Percentiles rank a stretch among this genome's conserved stretches.
Conservation (phyloP, 345 rosid genomes). For the Syzygium aqueum region DNA sequence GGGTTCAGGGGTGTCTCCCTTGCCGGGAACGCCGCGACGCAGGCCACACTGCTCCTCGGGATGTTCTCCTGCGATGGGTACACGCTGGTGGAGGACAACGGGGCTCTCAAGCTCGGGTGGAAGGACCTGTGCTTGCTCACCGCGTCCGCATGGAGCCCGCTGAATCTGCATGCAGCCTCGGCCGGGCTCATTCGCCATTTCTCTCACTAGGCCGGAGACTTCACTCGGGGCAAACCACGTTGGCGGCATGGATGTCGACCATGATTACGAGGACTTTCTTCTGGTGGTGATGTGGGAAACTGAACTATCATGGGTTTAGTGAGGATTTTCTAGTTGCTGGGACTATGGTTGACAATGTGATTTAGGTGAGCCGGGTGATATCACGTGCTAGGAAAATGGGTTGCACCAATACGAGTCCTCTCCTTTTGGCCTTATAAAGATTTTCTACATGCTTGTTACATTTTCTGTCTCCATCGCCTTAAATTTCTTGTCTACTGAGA, state of each 20-base stretch:
- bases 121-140: conserved; percentile 96
- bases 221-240: not conserved
- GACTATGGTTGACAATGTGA: not conserved
- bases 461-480: not conserved
- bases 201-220: conserved; percentile 4
- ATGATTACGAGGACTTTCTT: not conserved
- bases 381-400: not conserved
- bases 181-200: conserved; percentile 4
- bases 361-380: not conserved
- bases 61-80: conserved; percentile 97
- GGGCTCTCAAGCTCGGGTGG: conserved; percentile 95
- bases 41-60: conserved; percentile 79
- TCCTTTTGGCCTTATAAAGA: not conserved
- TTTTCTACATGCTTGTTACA: not conserved
- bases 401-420: not conserved
- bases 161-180: conserved; percentile 1
- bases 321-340: not conserved
- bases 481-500: not conserved
- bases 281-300: not conserved
- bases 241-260: not conserved
- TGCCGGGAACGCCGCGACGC: conserved; percentile 85
- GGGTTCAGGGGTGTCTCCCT: conserved; percentile 84
- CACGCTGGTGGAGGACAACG: conserved; percentile 89
- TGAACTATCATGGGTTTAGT: not conserved
- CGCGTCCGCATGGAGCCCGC: conserved; percentile 97